Base-by-base conservation (phyloP, 2,329 filamentous ascomycete genomes). In the Rosellinia necatrix region DNA sequence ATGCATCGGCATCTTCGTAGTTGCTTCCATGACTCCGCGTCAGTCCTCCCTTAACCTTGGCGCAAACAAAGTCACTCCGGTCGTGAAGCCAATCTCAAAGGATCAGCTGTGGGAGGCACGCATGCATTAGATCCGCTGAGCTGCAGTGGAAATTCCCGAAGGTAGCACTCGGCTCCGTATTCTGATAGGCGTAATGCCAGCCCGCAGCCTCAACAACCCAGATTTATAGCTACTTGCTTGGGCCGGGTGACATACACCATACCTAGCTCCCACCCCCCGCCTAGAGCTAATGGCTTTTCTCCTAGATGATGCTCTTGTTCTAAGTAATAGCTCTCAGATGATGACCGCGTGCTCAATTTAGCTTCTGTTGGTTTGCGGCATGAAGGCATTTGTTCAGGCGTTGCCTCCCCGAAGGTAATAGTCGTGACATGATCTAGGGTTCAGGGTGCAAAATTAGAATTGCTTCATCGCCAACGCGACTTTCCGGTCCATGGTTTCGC, bases 51-150 rank as follows among this genome's bases (percentile, higher is more conserved):
- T 17, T 9, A 0, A 52, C 6, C 29, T 54, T 58, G 10, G 30
- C 30, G 34, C 50, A 42, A 30, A 55, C 57, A 42, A 62, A 67
- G 22, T 51, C 48, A 25, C 49, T 54, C 15, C 58, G 53, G 1
- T 29, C 21, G 25, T 65, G 63, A 15, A 58, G 44, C 56, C 58
- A 67, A 24, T 40, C 46, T 42, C 61, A 42, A 10, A 64, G 22
- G 12, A n/a, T 61, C 29, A 3, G 52, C 15, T 2, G 60, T 64
- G 3, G 64, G 64, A 8, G 64, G 48, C 3, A 64, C 49, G 3
- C 59, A 57, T n/a, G 51, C 22, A 17, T 58, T 58, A 6, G 29
- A 25, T 29, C 47, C 49, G 8, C 34, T 6, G 13, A 41, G 41
- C n/a, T 12, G 3, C 9, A 35, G 19, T 21, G n/a, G 8, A 30